Conservation (phyloP, 2,329 filamentous ascomycete species). For the Chaetomium olivaceum region DNA sequence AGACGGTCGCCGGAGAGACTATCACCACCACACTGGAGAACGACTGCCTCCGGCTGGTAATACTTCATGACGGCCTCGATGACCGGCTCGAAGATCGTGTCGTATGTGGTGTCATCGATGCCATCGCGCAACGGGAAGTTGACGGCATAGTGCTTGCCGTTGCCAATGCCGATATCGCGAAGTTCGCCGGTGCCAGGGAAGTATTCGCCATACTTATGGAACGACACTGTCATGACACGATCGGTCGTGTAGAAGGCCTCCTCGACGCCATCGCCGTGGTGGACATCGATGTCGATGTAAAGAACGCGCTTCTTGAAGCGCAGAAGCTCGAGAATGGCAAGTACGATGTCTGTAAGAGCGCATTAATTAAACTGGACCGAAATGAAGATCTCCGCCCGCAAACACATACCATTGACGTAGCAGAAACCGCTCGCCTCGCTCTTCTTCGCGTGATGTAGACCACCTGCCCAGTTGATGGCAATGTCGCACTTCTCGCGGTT, state of each 20-base stretch:
- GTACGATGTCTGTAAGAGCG: slow-evolving; percentile 73
- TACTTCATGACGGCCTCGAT: slow-evolving; percentile 83
- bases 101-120: slow-evolving; percentile 87
- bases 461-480: slow-evolving; percentile 97
- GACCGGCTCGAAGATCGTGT: slow-evolving; percentile 87
- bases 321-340: slow-evolving; percentile 89
- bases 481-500: slow-evolving; percentile 93
- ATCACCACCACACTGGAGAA: slow-evolving; percentile 94
- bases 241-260: slow-evolving; percentile 84
- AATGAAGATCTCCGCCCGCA: not conserved
- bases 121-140: slow-evolving; percentile 92
- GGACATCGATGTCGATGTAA: slow-evolving; percentile 91
- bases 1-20: slow-evolving; percentile 91
- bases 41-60: slow-evolving; percentile 88
- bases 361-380: not conserved
- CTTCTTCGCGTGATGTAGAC: slow-evolving; percentile 96
- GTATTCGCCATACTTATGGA: slow-evolving; percentile 95
- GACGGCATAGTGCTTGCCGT: slow-evolving; percentile 84
- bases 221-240: slow-evolving; percentile 88
- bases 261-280: slow-evolving; percentile 83
- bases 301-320: slow-evolving; percentile 92
- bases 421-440: slow-evolving; percentile 95
- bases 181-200: slow-evolving; percentile 91
- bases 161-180: slow-evolving; percentile 81
- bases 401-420: slow-evolving; percentile 89